These are phyloP conservation scores for Boletus hoseneyae DNA, from an alignment of 1,284 basidiomycete genomes.

Conservation along the genomic window DNA sequence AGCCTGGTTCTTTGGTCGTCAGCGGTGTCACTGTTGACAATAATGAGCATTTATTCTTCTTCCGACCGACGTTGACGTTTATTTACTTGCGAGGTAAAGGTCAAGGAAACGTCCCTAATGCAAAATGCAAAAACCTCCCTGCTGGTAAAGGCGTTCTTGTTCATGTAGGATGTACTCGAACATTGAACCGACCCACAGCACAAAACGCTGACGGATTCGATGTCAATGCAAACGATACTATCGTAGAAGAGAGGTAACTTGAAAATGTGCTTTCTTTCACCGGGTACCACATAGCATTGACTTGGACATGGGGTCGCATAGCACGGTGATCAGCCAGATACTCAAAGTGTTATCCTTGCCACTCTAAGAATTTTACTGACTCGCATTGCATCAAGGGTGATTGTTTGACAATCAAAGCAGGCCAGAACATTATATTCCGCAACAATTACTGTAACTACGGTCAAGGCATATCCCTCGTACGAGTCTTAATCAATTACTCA, in stretches of 20 bases:
- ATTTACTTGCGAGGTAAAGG: constrained; percentile 25
- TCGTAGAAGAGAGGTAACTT: constrained; percentile 40
- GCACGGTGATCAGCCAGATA: constrained; percentile 33
- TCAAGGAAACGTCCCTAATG: constrained; percentile 33
- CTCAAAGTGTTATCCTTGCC: background rate
- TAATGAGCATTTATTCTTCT: constrained; percentile 29
- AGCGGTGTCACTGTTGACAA: constrained; percentile 39
- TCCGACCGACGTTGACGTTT: background rate
- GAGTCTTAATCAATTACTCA: constrained; percentile 1
- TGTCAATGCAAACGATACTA: constrained; percentile 40
- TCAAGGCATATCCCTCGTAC: constrained; percentile 57
- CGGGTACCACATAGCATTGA: no score
- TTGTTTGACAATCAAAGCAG: constrained; percentile 59
- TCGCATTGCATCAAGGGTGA: constrained; percentile 44
- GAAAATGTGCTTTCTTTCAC: constrained; percentile 9
- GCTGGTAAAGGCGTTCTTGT: constrained; percentile 19
- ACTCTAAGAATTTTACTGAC: background rate
- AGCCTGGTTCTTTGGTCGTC: constrained; percentile 20
- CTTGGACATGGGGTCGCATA: background rate
- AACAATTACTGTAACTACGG: constrained; percentile 53
- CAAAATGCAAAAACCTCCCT: constrained; percentile 17
- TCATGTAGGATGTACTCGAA: no score
- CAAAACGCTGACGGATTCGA: constrained; percentile 60
- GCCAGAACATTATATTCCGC: constrained; percentile 52
- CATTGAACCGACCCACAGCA: constrained; percentile 25